A percentile compares a stretch with the other conserved stretches of the same genome.
phyloP scores from a whole-genome alignment of 73 alveolate genomes.

The Breviolum minutum region DNA sequence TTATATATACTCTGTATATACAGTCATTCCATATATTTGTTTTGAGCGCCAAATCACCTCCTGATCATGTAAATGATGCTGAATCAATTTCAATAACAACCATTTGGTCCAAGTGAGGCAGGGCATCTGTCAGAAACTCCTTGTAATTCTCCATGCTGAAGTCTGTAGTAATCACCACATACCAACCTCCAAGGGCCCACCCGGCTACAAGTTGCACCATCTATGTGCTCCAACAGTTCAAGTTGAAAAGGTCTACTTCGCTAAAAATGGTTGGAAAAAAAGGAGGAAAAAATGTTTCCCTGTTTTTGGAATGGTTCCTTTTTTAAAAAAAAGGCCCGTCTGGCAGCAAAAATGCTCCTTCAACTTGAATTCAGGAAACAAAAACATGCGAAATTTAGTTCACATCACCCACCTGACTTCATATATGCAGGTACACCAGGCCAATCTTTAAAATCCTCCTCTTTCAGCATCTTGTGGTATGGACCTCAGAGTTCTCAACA shows the following conservation, averaged over 20 bases:
- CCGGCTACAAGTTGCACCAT: neutral
- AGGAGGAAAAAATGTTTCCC: too few relatives aligned
- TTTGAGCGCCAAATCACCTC: neutral
- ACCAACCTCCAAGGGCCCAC: neutral
- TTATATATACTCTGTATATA: too few relatives aligned
- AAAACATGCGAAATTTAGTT: neutral
- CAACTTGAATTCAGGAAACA: too few relatives aligned
- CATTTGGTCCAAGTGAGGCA: slow-evolving; percentile 64
- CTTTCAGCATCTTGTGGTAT: slow-evolving; percentile 19
- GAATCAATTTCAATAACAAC: slow-evolving; percentile 48
- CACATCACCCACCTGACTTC: slow-evolving; percentile 17
- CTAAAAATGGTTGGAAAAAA: too few relatives aligned
- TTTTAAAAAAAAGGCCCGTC: too few relatives aligned
- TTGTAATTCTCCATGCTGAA: slow-evolving; percentile 44
- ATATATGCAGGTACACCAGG: slow-evolving; percentile 61
- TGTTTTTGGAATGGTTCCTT: too few relatives aligned
- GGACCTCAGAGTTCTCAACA: neutral
- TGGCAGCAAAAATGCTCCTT: neutral
- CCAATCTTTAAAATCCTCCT: slow-evolving; percentile 61
- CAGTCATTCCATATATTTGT: neutral
- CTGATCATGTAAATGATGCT: slow-evolving; percentile 2
- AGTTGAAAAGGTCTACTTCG: too few relatives aligned
- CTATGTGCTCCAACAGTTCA: too few relatives aligned
- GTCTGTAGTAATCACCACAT: slow-evolving; percentile 74
- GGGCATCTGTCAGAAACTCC: slow-evolving; percentile 51